These are phyloP conservation scores for Bolboschoenoplectus hybrid DNA, from an alignment of 202 grass and related monocot genomes.

Conservation along the genomic window DNA sequence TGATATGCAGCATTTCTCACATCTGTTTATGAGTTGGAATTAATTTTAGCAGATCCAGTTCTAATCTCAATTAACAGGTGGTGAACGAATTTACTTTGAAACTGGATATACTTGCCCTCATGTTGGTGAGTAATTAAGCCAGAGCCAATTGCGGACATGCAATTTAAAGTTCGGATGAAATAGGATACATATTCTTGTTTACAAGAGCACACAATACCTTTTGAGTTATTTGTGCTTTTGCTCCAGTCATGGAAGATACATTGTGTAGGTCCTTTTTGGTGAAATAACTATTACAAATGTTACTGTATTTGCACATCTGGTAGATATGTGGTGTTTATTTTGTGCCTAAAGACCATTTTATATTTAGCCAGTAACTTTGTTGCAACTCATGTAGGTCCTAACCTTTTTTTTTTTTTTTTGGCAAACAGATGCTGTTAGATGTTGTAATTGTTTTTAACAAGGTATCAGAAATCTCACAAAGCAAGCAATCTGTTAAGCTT, in stretches of 20 bases:
- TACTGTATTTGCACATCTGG: constrained; percentile 30
- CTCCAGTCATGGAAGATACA: neutral
- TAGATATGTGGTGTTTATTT: constrained; percentile 37
- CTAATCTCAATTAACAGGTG: neutral
- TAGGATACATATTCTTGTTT: neutral
- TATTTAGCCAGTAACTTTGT: constrained; percentile 27
- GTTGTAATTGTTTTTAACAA: constrained; percentile 74
- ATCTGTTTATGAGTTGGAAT: neutral
- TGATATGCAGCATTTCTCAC: neutral
- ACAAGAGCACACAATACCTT: neutral
- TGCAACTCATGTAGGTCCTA: neutral
- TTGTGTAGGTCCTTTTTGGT: neutral
- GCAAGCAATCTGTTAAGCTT: constrained; percentile 76
- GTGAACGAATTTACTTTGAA: neutral
- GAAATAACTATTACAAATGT: neutral
- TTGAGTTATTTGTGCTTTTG: neutral
- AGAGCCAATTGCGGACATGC: neutral
- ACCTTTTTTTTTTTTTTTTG: neutral
- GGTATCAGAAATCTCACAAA: constrained; percentile 66
- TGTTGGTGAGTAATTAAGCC: neutral
- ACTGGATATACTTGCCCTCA: neutral
- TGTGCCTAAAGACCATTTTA: constrained; percentile 28
- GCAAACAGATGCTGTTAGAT: constrained; percentile 74
- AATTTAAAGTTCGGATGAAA: neutral
- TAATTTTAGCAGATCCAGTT: neutral